Conservation (phyloP, 106 monocot genomes). For the Vanilla planifolia region DNA sequence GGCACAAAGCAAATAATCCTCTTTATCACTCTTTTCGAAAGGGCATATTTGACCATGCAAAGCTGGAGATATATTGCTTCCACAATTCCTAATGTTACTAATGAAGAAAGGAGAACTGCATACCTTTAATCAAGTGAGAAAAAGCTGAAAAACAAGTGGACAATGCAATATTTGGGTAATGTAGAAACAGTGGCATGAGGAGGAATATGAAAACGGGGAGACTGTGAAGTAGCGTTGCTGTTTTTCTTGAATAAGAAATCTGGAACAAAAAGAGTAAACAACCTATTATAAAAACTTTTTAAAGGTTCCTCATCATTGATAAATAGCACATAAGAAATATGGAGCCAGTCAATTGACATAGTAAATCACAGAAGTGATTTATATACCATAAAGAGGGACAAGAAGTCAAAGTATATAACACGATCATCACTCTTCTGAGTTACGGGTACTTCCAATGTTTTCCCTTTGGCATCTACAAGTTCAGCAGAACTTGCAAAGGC, state of each 20-base stretch:
- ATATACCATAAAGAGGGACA: conserved; percentile 84
- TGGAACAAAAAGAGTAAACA: conserved; percentile 23
- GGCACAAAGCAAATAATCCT: not conserved
- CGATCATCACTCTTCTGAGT: conserved; percentile 28
- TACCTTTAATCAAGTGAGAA: conserved; percentile 70
- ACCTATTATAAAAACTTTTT: not conserved
- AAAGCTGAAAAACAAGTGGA: conserved; percentile 29
- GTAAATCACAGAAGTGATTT: conserved; percentile 10
- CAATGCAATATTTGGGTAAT: conserved; percentile 31
- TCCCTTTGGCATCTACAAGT: conserved; percentile 36
- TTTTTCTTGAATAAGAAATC: conserved; percentile 73
- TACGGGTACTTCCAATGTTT: conserved; percentile 19
- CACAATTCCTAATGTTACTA: not conserved
- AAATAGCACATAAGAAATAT: not conserved
- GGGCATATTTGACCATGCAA: not conserved
- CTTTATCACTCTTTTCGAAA: not conserved
- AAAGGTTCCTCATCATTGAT: not conserved
- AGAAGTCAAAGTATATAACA: conserved; percentile 75
- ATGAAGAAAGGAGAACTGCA: conserved; percentile 1
- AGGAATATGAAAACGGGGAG: conserved; percentile 56
- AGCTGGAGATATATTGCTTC: not conserved
- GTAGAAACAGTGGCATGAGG: conserved; percentile 64
- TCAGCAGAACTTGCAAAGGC: conserved; percentile 69
- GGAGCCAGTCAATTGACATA: not conserved
- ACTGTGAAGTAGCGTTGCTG: conserved; percentile 57